Evolutionary conservation across 2,329 filamentous ascomycete species (phyloP).

Genomic region (Cladophialophora bantiana): DNA sequence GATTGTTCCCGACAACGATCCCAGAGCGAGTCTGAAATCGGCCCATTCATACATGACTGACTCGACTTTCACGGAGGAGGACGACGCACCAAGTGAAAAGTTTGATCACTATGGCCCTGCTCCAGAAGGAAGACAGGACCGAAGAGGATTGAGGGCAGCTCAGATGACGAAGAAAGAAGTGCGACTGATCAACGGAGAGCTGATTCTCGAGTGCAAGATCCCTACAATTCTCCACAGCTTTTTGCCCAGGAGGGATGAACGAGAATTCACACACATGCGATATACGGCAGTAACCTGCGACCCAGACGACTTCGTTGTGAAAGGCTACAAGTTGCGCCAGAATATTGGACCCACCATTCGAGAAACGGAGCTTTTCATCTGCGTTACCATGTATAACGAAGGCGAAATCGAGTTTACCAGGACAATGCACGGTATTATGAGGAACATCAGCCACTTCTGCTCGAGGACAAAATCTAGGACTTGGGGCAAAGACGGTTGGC

Average conservation of each 20-base stretch:
- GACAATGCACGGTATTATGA: conserved; percentile 98
- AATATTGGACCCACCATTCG: conserved; percentile 82
- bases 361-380: conserved; percentile 95
- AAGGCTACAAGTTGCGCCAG: conserved; percentile 91
- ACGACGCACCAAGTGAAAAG: conserved; percentile 60
- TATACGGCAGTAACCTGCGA: conserved; percentile 99
- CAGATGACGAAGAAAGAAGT: conserved; percentile 95
- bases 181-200: conserved; percentile 93
- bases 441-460: conserved; percentile 97
- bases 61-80: conserved; percentile 64
- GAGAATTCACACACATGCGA: conserved; percentile 98
- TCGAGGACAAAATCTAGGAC: conserved; percentile 88
- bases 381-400: conserved; percentile 99
- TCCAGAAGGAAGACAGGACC: conserved; percentile 83
- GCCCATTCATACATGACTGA: conserved; percentile 69
- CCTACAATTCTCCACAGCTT: conserved; percentile 98
- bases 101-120: conserved; percentile 83
- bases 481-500: conserved; percentile 97
- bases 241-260: conserved; percentile 86
- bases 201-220: conserved; percentile 98
- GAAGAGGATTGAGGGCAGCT: conserved; percentile 82
- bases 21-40: conserved; percentile 65
- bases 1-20: conserved; percentile 60
- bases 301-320: conserved; percentile 87
- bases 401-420: conserved; percentile 95